Base-by-base conservation (phyloP, 2,329 filamentous ascomycete species). In the Moelleriella libera region DNA sequence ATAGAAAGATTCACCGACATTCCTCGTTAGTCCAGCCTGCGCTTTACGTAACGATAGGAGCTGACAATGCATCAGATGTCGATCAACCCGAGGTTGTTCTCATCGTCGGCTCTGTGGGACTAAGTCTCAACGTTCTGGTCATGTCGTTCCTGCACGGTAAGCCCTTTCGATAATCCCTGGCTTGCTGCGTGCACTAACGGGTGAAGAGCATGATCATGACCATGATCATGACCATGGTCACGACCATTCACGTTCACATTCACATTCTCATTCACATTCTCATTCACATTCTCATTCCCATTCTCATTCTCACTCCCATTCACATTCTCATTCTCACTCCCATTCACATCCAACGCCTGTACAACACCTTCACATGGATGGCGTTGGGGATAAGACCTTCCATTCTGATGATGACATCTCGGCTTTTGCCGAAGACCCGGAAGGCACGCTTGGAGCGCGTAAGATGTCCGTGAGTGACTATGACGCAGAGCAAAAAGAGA, bases 1-100 rank as follows among this genome's bases (percentile, higher is more conserved):
- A 71, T 88, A 45, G 82, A 88, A 61, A 70, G 83, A 37, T 86
- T 86, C 56, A 68, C 82, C 21, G 65, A 71, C 4, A 58, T 82
- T 4, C 60, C 76, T 51, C 63, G 75, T 78, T 57, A 51, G 69
- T 60, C 8, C n/a, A 12, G 5, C 4, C n/a, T 12, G 30, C 28
- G 9, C 29, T 42, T 3, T 21, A 34, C 0, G 4, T 5, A 5
- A 14, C 40, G 12, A 50, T 52, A 50, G 54, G 37, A 44, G 28
- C 21, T 49, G 6, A 55, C 44, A 0, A 30, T 6, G 11, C 8
- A 29, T 43, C 21, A 85, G 82, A 61, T 21, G 68, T 89, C 43
- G 68, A 84, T 5, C 71, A 83, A 29, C 82, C 84, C 0, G 71
- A 75, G 53, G 60, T 85, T 5, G 74, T 88, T 3, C 65, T 89